A percentile compares a stretch with the other conserved stretches of the same genome.
Conservation (phyloP, 495 filamentous ascomycete genomes). For the Cenococcum geophilum region DNA sequence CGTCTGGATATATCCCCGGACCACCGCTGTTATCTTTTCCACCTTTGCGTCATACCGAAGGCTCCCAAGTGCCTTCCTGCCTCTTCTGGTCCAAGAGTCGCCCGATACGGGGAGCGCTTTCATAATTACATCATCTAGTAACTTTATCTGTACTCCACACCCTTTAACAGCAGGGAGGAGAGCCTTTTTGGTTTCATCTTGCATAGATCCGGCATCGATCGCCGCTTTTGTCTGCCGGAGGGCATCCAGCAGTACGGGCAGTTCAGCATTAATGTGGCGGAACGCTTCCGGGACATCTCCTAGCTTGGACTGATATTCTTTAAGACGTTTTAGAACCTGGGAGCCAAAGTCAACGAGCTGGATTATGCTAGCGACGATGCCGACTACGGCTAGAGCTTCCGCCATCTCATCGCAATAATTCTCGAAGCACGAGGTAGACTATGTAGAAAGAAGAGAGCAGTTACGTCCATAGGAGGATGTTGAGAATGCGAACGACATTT, state of each 20-base stretch:
- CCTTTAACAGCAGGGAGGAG: neutral
- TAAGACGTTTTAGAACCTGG: no score
- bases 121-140: neutral
- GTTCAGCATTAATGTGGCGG: no score
- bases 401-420: neutral
- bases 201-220: neutral
- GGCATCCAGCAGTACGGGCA: neutral
- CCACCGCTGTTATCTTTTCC: no score
- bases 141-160: neutral
- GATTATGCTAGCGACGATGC: neutral
- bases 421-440: neutral
- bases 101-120: no score
- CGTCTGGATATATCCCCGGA: no score
- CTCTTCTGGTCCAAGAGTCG: no score
- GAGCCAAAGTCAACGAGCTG: no score
- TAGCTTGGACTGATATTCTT: neutral
- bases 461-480: neutral
- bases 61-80: no score
- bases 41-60: no score
- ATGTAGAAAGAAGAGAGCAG: neutral
- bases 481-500: no score
- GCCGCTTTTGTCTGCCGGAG: neutral
- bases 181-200: neutral
- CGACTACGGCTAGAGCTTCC: neutral
- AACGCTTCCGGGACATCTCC: neutral